phyloP scores from a whole-genome alignment of 352 stramenopile genomes.

The Globisporangium acanthophoron region DNA sequence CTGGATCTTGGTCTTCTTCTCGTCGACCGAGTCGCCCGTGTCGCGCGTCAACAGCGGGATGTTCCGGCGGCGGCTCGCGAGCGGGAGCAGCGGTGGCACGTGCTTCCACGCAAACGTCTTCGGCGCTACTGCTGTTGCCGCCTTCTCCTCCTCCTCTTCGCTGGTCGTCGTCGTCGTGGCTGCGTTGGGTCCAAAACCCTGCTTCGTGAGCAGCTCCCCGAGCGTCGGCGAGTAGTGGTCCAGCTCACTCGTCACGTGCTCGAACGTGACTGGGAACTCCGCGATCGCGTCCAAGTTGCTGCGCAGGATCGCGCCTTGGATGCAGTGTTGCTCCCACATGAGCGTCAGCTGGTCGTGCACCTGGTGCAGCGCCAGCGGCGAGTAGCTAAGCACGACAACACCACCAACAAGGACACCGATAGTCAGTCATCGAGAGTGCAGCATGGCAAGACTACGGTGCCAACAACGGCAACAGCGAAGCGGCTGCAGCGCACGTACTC shows the following conservation, averaged over 20 bases:
- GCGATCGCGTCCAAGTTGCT: constrained; percentile 67
- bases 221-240: constrained; percentile 70
- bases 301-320: constrained; percentile 67
- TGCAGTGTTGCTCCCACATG: constrained; percentile 79
- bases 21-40: constrained; percentile 72
- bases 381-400: constrained; percentile 30
- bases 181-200: constrained; percentile 14
- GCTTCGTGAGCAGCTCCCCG: constrained; percentile 70
- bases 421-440: constrained; percentile 3
- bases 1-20: constrained; percentile 69
- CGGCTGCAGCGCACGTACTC: constrained; percentile 24
- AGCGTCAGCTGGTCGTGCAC: constrained; percentile 73
- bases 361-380: constrained; percentile 66
- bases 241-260: constrained; percentile 50
- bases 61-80: constrained; percentile 49
- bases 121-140: constrained; percentile 3
- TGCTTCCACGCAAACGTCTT: constrained; percentile 38
- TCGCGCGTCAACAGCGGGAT: constrained; percentile 63
- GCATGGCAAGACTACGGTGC: neutral
- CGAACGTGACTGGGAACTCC: constrained; percentile 31
- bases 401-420: neutral
- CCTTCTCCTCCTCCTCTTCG: neutral
- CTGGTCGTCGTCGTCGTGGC: too few relatives aligned
- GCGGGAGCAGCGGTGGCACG: constrained; percentile 45
- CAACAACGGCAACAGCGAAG: constrained; percentile 10